Evolutionary conservation across 177 flowering plant species (phyloP), one percentile per base, ranked within the genome.

Genomic region (Telopea speciosissima): DNA sequence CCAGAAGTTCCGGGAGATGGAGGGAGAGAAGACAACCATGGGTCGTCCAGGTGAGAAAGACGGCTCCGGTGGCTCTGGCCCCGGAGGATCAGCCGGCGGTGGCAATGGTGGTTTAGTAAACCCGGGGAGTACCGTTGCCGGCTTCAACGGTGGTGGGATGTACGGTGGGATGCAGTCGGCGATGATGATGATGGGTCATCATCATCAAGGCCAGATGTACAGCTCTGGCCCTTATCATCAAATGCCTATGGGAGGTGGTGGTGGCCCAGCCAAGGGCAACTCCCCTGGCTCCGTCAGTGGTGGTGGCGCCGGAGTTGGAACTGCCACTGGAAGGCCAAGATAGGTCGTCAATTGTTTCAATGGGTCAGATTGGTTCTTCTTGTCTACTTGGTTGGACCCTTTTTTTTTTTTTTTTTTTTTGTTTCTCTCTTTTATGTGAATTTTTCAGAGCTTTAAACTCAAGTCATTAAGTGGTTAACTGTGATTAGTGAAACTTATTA

Each of bases 1-100:
- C 24, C 87, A 86, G 66, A 86, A 86, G 82, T 88, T 84, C 70
- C 74, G 91, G 21, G 91, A 88, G 81, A 79, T 83, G 82, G 91
- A 88, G 33, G 89, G 91, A 0, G 91, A 86, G 77, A 85, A 79
- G 76, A 79, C 67, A 26, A 10, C 84, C 11, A 49, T 71, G 72
- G 83, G 79, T 4, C 62, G 83, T 7, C 80, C 42, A 7, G 83
- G 82, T 0, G 85, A 79, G 17, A 79, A 63, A 33, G 84, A 79
- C 23, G 81, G 82, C 13, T 17, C 73, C 1, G 54, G 71, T 22
- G 73, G 75, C 10, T 17, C 73, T 1, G 54, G 71, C 12, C 66
- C 73, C 16, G 74, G 76, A 9, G 77, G 73, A 22, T 69, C 74
- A 3, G 42, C 69, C 16, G 61, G 65, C 12, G 71, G 78, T 11